These are phyloP conservation scores for Starmerella apicola DNA, from an alignment of 805 yeast species.

Conservation along the genomic window DNA sequence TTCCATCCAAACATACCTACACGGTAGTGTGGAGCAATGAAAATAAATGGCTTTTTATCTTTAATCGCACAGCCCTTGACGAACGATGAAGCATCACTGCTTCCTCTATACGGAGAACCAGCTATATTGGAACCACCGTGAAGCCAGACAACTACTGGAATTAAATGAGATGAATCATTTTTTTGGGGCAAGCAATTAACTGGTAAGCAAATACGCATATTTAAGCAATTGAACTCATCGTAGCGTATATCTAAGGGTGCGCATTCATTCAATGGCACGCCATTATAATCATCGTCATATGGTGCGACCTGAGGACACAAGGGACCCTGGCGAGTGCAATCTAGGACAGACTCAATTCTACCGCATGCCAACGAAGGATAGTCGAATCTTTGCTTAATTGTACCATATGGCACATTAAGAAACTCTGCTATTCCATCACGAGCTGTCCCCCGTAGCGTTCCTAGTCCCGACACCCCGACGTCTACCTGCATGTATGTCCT, in stretches of 20 bases:
- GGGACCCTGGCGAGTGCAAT: conserved; percentile 18
- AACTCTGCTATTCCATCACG: conserved; percentile 9
- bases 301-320: conserved; percentile 18
- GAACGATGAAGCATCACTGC: conserved; percentile 23
- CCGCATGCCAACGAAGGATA: conserved; percentile 3
- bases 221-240: conserved; percentile 27
- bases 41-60: conserved; percentile 24
- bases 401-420: conserved; percentile 15
- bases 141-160: conserved; percentile 31
- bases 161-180: no score
- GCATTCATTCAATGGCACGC: conserved; percentile 11
- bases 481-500: not conserved
- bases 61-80: conserved; percentile 19
- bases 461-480: conserved; percentile 9
- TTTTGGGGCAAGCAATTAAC: not conserved
- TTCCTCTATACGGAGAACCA: conserved; percentile 26
- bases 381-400: conserved; percentile 9
- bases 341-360: conserved; percentile 2
- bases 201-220: conserved; percentile 23
- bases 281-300: conserved; percentile 17
- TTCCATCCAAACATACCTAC: conserved; percentile 31
- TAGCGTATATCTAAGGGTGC: conserved; percentile 15
- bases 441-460: conserved; percentile 8
- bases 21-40: conserved; percentile 32
- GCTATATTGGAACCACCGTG: conserved; percentile 31